Evolutionary conservation across 1,139 yeast species (phyloP).

Genomic region (Sugiyamaella xylanicola): DNA sequence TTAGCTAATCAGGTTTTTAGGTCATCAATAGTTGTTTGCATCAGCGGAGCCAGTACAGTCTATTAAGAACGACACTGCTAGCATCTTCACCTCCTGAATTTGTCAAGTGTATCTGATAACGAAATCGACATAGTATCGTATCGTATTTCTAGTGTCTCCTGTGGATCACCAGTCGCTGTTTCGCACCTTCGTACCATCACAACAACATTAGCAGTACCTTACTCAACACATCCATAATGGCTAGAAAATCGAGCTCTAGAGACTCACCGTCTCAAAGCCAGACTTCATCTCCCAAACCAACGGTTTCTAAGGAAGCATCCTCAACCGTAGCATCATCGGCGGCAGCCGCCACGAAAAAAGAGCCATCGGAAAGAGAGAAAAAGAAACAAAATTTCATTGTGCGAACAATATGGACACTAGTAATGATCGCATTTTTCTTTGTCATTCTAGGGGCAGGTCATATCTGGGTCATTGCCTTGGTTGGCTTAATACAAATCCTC

Average conservation of each 20-base stretch:
- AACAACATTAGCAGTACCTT: not conserved
- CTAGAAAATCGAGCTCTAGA: slow-evolving; percentile 3
- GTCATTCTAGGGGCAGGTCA: slow-evolving; percentile 83
- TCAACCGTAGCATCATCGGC: not conserved
- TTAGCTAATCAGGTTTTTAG: too few relatives aligned
- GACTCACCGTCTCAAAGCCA: not conserved
- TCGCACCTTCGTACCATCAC: too few relatives aligned
- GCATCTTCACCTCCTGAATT: too few relatives aligned
- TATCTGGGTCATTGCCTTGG: slow-evolving; percentile 70
- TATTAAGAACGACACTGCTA: too few relatives aligned
- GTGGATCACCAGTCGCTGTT: too few relatives aligned
- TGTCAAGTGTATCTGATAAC: too few relatives aligned
- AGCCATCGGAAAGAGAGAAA: slow-evolving; percentile 43
- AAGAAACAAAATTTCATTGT: slow-evolving; percentile 83
- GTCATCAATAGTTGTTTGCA: too few relatives aligned
- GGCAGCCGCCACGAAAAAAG: not conserved
- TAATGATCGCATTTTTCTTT: slow-evolving; percentile 81
- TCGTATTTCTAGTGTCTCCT: too few relatives aligned
- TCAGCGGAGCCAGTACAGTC: too few relatives aligned
- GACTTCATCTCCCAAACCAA: not conserved
- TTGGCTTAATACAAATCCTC: slow-evolving; percentile 72
- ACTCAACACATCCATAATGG: slow-evolving; percentile 1
- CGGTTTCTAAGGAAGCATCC: not conserved
- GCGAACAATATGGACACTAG: slow-evolving; percentile 92
- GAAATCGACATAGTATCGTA: too few relatives aligned